Evolutionary conservation across 129 eudicot genomes (phyloP), one percentile per base, ranked within the genome.

Genomic region (Tagetes erecta): DNA sequence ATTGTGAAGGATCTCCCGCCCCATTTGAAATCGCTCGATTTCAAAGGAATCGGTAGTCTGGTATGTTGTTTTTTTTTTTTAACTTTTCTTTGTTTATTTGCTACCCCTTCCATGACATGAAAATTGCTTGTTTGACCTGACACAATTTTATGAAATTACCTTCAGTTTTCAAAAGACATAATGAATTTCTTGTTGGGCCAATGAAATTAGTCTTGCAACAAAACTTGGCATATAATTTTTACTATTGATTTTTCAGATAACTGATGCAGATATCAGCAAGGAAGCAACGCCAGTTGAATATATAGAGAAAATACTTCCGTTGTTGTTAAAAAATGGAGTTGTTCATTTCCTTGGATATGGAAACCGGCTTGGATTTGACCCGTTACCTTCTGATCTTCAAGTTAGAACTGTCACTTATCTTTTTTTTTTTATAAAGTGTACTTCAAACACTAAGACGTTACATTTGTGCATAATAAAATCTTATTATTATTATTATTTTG

Each of bases 291-390:
- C 88, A 30, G 67, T 3, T 31, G 97, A 94, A 31, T 94, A 91
- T 72, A 60, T 85, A 9, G 55, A 68, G 66, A 83, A 78, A 36
- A 83, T 91, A 62, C 91, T 88, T 73, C 99, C 97, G 20, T 41
- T 86, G 71, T 88, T 94, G 20, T 64, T 64, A 53, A 85, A 76
- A 52, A 91, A 91, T 70, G 83, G 90, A 71, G 84, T 90, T 41
- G 96, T 94, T 58, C 97, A 94, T 83, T 83, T 94, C 27, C 99
- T 94, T 53, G 99, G 99, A 84, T 94, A 77, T 71, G 99, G 97
- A 67, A 94, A 94, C 67, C 87, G 99, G 8, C 93, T 94, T 64
- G 99, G 97, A 2, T 94, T 94, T 75, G 97, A 91, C 63, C 96
- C 96, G 37, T 67, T 94, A 78, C 93, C 97, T 56, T 84, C 82